Evolutionary conservation across 2,329 filamentous ascomycete species (phyloP).

Genomic region (Bipolaris oryzae): DNA sequence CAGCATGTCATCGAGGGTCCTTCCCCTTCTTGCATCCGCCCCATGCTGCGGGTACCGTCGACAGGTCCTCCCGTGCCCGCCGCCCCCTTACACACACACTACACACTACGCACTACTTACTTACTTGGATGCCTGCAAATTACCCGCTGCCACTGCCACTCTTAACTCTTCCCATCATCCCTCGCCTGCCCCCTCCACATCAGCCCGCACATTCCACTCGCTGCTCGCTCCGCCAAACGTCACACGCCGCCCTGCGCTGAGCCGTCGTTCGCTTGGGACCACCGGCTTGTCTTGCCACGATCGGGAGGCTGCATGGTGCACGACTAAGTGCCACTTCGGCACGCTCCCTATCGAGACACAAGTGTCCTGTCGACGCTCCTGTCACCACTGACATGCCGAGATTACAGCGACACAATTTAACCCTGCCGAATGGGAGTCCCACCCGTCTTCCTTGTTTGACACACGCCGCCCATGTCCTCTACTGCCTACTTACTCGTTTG

Average conservation of each 20-base stretch:
- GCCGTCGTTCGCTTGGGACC: not conserved
- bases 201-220: not conserved
- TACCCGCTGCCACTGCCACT: no score
- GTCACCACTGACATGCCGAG: conserved; percentile 8
- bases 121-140: not conserved
- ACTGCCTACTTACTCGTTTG: not conserved
- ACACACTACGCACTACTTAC: no score
- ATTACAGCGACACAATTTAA: conserved; percentile 1
- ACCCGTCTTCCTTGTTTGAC: conserved; percentile 25
- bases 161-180: not conserved
- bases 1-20: no score
- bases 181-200: not conserved
- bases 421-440: conserved; percentile 21
- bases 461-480: conserved; percentile 6
- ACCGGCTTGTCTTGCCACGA: not conserved
- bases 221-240: not conserved
- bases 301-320: conserved; percentile 3
- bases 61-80: no score
- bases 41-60: no score
- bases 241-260: not conserved
- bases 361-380: conserved; percentile 4
- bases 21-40: no score
- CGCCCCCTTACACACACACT: no score
- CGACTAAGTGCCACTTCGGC: conserved; percentile 5
- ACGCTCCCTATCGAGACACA: conserved; percentile 4